Conservation (phyloP, 140 eudicot species). For the Bidens hawaiensis region DNA sequence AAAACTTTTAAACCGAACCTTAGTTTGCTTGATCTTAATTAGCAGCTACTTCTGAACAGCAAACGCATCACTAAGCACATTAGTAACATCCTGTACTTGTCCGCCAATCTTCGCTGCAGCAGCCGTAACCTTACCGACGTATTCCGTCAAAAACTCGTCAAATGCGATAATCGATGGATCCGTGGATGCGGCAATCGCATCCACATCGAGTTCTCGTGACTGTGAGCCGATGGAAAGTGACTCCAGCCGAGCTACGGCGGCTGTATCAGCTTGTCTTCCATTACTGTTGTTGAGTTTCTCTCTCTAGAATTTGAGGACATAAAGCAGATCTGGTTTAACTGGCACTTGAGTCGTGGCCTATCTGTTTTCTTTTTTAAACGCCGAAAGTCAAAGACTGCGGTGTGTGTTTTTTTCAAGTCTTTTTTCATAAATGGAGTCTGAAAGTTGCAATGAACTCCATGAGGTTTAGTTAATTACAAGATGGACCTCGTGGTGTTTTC, state of each 20-base stretch:
- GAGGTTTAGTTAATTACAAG: no score
- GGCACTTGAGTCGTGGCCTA: conserved; percentile 20
- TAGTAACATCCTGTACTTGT: conserved; percentile 66
- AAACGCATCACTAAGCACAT: conserved; percentile 57
- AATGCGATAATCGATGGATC: conserved; percentile 87
- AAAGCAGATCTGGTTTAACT: conserved; percentile 26
- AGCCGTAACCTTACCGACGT: conserved; percentile 46
- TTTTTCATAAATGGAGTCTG: neutral
- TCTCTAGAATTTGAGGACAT: conserved; percentile 23
- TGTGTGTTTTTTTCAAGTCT: conserved; percentile 12
- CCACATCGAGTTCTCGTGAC: conserved; percentile 26
- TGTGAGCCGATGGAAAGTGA: conserved; percentile 46
- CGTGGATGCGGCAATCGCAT: conserved; percentile 34
- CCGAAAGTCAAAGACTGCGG: conserved; percentile 37
- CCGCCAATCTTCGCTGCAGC: conserved; percentile 89
- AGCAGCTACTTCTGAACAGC: conserved; percentile 73
- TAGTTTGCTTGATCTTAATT: conserved; percentile 58
- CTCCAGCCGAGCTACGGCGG: conserved; percentile 76
- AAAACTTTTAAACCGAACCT: conserved; percentile 35
- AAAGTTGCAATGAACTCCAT: no score
- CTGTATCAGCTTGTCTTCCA: conserved; percentile 72
- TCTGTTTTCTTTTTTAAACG: conserved; percentile 16
- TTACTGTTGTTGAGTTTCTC: conserved; percentile 1
- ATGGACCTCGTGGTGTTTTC: no score
- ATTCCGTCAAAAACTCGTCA: conserved; percentile 59